These are phyloP conservation scores for Exophiala sp. DNA, from an alignment of 2,329 filamentous ascomycete genomes.

Conservation along the genomic window DNA sequence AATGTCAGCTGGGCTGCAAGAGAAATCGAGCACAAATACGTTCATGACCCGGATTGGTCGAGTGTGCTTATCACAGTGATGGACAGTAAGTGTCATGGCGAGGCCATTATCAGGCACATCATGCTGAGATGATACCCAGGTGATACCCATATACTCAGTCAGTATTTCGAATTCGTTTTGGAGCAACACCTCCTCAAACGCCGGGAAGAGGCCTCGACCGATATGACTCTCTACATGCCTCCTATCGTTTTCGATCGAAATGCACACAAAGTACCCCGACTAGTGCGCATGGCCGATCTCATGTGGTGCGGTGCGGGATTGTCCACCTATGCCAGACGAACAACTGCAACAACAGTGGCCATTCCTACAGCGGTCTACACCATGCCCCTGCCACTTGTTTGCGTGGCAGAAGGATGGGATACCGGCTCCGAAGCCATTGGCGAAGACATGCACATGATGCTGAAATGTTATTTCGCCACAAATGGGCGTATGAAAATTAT, in stretches of 20 bases:
- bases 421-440: slow-evolving; percentile 68
- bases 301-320: slow-evolving; percentile 69
- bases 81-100: slow-evolving; percentile 55
- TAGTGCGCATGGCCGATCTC: slow-evolving; percentile 69
- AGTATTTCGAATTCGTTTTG: slow-evolving; percentile 64
- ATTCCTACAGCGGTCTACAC: slow-evolving; percentile 74
- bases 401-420: slow-evolving; percentile 70
- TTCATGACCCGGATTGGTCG: slow-evolving; percentile 47
- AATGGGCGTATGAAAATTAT: slow-evolving; percentile 65
- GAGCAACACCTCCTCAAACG: slow-evolving; percentile 60
- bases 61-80: slow-evolving; percentile 69
- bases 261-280: slow-evolving; percentile 62
- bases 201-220: slow-evolving; percentile 47
- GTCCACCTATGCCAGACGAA: slow-evolving; percentile 56
- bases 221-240: slow-evolving; percentile 63
- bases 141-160: slow-evolving; percentile 66
- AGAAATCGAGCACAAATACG: slow-evolving; percentile 61
- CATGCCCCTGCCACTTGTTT: slow-evolving; percentile 62
- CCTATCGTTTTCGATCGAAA: slow-evolving; percentile 74
- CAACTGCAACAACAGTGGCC: slow-evolving; percentile 60
- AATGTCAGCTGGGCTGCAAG: slow-evolving; percentile 69
- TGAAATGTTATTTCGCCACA: slow-evolving; percentile 73
- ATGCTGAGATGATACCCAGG: slow-evolving; percentile 42
- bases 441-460: slow-evolving; percentile 73
- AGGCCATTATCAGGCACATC: background rate